Base-by-base conservation (phyloP, 345 rosid species). In the Murraya koenigii region DNA sequence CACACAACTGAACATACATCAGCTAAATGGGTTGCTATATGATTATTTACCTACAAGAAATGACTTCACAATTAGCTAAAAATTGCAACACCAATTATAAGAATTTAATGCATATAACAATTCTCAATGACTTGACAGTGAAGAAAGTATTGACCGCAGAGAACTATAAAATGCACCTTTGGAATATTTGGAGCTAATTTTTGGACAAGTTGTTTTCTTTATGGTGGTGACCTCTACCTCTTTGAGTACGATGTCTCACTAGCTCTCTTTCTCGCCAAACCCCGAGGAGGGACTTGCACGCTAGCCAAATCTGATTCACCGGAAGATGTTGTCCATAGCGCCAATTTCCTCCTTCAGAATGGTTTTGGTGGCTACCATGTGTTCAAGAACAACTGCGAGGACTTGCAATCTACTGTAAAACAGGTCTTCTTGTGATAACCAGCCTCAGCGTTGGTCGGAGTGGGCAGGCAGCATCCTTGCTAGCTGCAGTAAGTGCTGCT, bases 201-300 rank as follows among this genome's bases (percentile, higher is more conserved):
- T 17, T 78, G 61, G 44, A 90, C 82, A 64, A 86, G 82, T n/a
- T 94, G 98, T 41, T 94, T 94, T 76, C 92, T 94, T 59, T 59
- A 77, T 0, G 92, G 85, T 60, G 94, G 95, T 11, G 74, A 92
- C 33, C 87, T 90, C 52, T 88, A 86, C 80, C 83, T 80, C 72
- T 94, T 92, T 61, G 89, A 86, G 22, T 94, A 94, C 58, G 71
- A 75, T 28, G 90, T 86, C 79, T 83, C 92, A 2, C 71, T 58
- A 1, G 88, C 80, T 39, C 1, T 85, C 38, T 94, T 89, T 70
- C 73, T 94, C 36, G 85, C 85, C 36, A 90, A 91, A 81, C 84
- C 86, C 75, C 77, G 97, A 76, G 98, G 98, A 6, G 98, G 97
- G 23, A 94, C 95, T 20, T 88, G 93, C 83, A 94, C 95, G 8